Base-by-base conservation (phyloP, 306 rosid species). In the Corylus americana region DNA sequence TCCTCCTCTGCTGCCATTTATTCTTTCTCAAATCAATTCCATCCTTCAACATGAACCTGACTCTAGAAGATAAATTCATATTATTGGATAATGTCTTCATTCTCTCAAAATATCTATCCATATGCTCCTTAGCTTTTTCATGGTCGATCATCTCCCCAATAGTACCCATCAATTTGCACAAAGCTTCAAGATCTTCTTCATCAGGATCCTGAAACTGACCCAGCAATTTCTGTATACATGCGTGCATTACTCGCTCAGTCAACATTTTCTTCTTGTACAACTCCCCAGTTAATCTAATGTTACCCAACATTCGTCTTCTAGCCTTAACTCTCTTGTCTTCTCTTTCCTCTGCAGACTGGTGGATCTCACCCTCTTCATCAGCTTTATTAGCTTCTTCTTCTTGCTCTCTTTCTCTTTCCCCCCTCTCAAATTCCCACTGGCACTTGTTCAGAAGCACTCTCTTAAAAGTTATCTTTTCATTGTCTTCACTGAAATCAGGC, bases 131-230 rank as follows among this genome's bases (percentile, higher is more conserved):
- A 76, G 97, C 99, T 78, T 79, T 91, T 58, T 89, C 81, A 89
- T 96, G 98, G 83, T 96, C 99, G 68, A 96, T 96, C 83, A 89
- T 93, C 90, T 90, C 98, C 76, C 99, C 99, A 50, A 96, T 93
- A 84, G 98, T 91, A 80, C 99, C 90, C 98, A 96, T 96, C 66
- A 96, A 85, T 81, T 93, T 93, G 87, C 99, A 96, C 45, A 42
- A 42, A 42, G 45, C 45, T 42, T 42, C 45, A 42, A 42, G 8
- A 42, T 42, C 8, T 42, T 96, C 99, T 83, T 90, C 99, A 75
- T 96, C 98, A 25, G 98, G 96, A 84, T 88, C 92, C 85, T 89
- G 87, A 79, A 72, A 83, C 79, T 86, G 93, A 80, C 98, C 97
- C 22, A 96, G 81, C 75, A 96, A 84, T 84, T 93, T 91, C 68